Base-by-base conservation (phyloP, 306 rosid genomes). In the Crataegus laevigata region DNA sequence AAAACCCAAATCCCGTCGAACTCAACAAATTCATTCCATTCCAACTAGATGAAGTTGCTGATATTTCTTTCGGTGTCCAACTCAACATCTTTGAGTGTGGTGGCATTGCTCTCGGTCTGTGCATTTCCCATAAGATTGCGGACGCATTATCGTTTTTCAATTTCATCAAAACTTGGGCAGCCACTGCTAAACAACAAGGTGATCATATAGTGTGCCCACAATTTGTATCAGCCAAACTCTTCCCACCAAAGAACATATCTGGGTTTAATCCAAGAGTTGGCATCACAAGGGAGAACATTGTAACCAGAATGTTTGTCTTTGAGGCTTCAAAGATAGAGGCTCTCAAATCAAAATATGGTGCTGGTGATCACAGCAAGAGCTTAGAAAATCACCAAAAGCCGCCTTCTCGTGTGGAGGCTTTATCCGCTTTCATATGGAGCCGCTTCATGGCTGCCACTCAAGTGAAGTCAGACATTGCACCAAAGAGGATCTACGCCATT, bases 341-440 rank as follows among this genome's bases (percentile, higher is more conserved):
- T 63, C 81, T 89, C 5, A 73, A 78, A 26, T 71, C 72, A 34
- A 83, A 70, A 69, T 88, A 82, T 36, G 68, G 60, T 30, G 26
- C 18, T 22, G 36, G 3, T 28, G 25, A 54, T 36, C 22, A 30
- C 21, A 26, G n/a, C 67, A 29, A 17, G 38, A 62, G 59, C 24
- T 67, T 18, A 24, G 63, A 21, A 74, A 69, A 19, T 15, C 3
- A 36, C 4, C 68, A 79, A 66, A 70, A 60, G 29, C 82, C 24
- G 1, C 87, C 91, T 3, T 89, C 92, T 1, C 74, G 97, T 21
- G 83, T 89, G 3, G 93, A 89, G 62, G 89, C 85, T 19, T 68
- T 89, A 6, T 78, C 91, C 3, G 71, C 89, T 30, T 91, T 91
- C 82, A 76, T 91, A 68, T 87, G 89, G 88, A 75, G 77, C 14